A percentile compares a stretch with the other conserved stretches of the same genome.
Conservation (phyloP, 1,139 yeast genomes). For the Meyerozyma elateridarum region DNA sequence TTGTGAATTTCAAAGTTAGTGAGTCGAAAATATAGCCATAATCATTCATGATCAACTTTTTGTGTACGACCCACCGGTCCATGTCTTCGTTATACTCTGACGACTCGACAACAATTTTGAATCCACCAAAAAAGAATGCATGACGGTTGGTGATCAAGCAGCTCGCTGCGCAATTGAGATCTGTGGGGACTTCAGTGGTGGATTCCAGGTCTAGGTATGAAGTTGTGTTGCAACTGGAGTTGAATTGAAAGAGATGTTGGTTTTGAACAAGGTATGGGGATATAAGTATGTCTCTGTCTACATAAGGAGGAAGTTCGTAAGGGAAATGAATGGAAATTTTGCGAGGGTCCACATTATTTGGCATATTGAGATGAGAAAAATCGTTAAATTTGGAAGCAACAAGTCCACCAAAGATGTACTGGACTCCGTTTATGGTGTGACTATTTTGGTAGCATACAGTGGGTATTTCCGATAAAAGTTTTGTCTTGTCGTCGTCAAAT, state of each 20-base stretch:
- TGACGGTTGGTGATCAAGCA: constrained; percentile 33
- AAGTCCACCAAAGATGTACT: constrained; percentile 39
- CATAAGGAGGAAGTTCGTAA: constrained; percentile 37
- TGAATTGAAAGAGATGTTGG: constrained; percentile 23
- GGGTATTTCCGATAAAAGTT: constrained; percentile 17
- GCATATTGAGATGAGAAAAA: constrained; percentile 32
- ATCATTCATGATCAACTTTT: constrained; percentile 28
- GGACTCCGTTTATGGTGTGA: constrained; percentile 28
- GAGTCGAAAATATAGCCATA: constrained; percentile 37
- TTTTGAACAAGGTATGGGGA: constrained; percentile 34
- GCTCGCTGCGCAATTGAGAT: constrained; percentile 25
- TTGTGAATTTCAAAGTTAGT: constrained; percentile 27
- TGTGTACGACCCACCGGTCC: constrained; percentile 36
- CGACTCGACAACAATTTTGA: constrained; percentile 22
- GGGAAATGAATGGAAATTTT: constrained; percentile 37
- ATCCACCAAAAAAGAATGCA: constrained; percentile 42
- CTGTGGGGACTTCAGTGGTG: constrained; percentile 22
- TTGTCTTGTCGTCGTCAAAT: constrained; percentile 6
- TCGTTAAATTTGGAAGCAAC: constrained; percentile 15
- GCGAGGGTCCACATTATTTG: constrained; percentile 24
- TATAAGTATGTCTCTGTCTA: constrained; percentile 29
- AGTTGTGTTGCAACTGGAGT: constrained; percentile 31
- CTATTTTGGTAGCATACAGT: constrained; percentile 32
- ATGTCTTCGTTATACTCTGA: constrained; percentile 19
- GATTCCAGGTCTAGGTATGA: constrained; percentile 21